Evolutionary conservation across 2,329 filamentous ascomycete species (phyloP), one percentile per base, ranked within the genome.

Genomic region (Neofusicoccum umdonicola): DNA sequence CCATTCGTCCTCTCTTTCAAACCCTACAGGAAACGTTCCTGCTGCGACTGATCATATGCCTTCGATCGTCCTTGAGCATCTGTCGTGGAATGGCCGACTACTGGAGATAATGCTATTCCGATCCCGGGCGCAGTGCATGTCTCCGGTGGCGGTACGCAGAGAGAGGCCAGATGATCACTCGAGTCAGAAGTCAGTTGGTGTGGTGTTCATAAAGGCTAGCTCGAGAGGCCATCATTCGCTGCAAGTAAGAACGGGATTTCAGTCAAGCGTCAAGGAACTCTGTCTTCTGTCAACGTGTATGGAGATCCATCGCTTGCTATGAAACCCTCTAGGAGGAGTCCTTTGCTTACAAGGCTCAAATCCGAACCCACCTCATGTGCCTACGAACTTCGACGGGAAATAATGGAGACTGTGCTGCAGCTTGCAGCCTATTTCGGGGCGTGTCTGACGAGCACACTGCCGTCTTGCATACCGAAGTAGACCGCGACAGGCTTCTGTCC

Each of bases 401-500:
- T 9, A 12, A 54, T 39, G 12, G 35, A 13, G 31, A 22, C 17
- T 37, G 34, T 8, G 37, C 22, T 6, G 22, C n/a, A 13, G 5
- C 7, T 17, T 11, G 22, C 4, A 12, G 8, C 48, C 31, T 63
- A 63, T 37, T 63, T 41, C 51, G 45, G 47, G 22, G 64, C 66
- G 5, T 34, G 41, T 63, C 74, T 68, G 7, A 79, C 73, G 66
- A 76, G 69, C 12, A 83, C 80, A 64, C 73, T 78, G 11, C 82
- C 82, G 67, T 83, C 90, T 50, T 90, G 86, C 87, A 95, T 91
- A 41, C 95, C 95, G 79, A 98, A 99, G 80, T 98, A 99, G 27
- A 92, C 93, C 34, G 93, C 93, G 12, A 97, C 85, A 0, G 95
- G 95, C 80, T 94, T 96, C 80, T 97, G 92, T 0, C 91, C 93